A percentile compares a stretch with the other conserved stretches of the same genome.
Evolutionary conservation across 2,329 filamentous ascomycete species (phyloP).

Genomic region (Fusarium mundagurra): DNA sequence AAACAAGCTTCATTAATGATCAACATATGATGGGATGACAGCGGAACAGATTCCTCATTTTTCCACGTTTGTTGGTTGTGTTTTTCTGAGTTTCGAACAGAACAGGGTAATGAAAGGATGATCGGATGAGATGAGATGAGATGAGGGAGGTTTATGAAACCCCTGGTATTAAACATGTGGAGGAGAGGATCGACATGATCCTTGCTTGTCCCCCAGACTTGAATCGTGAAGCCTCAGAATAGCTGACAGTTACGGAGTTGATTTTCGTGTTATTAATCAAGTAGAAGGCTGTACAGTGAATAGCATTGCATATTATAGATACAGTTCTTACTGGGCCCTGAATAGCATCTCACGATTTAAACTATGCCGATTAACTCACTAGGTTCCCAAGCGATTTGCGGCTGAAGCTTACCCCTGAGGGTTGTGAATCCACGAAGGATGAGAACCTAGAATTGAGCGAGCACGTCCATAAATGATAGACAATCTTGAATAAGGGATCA

Average conservation of each 20-base stretch:
- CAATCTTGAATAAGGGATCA: background rate
- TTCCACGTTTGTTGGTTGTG: background rate
- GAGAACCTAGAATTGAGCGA: constrained; percentile 2
- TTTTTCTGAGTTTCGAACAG: background rate
- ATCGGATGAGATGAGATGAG: constrained; percentile 4
- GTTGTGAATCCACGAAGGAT: constrained; percentile 9
- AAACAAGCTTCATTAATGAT: background rate
- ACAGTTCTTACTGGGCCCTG: no score
- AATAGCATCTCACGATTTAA: background rate
- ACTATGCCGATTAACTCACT: background rate
- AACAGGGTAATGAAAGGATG: background rate
- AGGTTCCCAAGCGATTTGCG: constrained; percentile 9
- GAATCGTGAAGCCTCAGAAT: background rate
- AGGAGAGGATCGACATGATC: constrained; percentile 31
- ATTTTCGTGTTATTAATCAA: background rate
- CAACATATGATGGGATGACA: constrained; percentile 31
- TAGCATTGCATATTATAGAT: no score
- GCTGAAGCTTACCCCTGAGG: constrained; percentile 26
- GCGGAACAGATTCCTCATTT: constrained; percentile 23
- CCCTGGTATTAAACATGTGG: constrained; percentile 23
- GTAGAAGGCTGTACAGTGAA: background rate
- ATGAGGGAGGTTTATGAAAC: constrained; percentile 4
- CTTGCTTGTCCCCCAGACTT: constrained; percentile 27
- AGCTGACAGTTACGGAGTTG: no score
- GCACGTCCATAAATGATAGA: background rate